Base-by-base conservation (phyloP, 768 basidiomycete species). In the Lactifluus pinguis region DNA sequence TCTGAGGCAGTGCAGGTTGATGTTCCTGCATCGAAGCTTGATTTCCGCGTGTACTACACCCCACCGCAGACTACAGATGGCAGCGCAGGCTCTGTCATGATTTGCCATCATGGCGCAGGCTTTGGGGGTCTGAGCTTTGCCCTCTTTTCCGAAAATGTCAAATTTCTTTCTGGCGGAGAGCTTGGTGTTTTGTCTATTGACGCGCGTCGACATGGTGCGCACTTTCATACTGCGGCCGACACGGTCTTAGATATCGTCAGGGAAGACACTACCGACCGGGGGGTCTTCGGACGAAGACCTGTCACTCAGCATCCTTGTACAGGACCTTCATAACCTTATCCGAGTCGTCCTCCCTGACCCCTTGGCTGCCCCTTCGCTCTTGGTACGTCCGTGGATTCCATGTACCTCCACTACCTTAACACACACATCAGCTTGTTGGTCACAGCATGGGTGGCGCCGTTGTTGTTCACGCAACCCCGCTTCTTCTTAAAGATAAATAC, bases 371-470 rank as follows among this genome's bases (percentile, higher is more conserved):
- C 94, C 95, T 0, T 82, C 84, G 0, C 69, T 98, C 13, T 71
- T 98, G 65, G 93, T 95, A 68, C 64, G 82, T 73, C 38, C n/a
- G n/a, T 41, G 10, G 44, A 36, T 4, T 32, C 36, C 5, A 15
- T 39, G 10, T 10, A 38, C 53, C 53, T 36, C 30, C 14, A n/a
- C 42, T 44, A 10, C 45, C 36, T 49, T 32, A 25, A 19, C 15
- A 36, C 3, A 25, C 54, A 29, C 6, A 30, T 34, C 10, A 92
- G 88, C 80, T 97, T 7, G 80, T 97, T 9, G 97, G 97, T 0
- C 97, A 99, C 70, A 95, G 92, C 60, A 95, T 99, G 88, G 97
- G 97, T 14, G 95, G 95, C 29, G 86, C 94, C 0, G 94, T 97
- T 4, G 81, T 91, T 21, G 83, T 88, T 8, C 82, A 84, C 5